Evolutionary conservation across 352 stramenopile genomes (phyloP), one percentile per base, ranked within the genome.

Genomic region (Phytophthora pseudosyringae): DNA sequence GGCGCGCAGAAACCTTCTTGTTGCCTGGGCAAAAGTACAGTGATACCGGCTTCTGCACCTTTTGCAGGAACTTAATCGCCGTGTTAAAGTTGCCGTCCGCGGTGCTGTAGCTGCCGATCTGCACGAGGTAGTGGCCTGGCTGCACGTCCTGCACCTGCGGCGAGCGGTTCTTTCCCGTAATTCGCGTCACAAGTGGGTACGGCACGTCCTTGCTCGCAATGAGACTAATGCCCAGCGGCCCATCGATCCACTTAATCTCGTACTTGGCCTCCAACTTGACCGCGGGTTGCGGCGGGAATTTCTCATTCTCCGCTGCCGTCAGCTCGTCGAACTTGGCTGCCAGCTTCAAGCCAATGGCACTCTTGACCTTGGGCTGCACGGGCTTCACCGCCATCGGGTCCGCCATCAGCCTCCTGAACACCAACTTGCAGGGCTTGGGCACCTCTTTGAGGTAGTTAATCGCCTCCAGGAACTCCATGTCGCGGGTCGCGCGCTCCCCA

Each of bases 1-100:
- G 88, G 3, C 86, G 88, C 16, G 77, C 72, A 15, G 86, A 94
- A 25, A 82, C 49, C 59, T 93, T 91, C 55, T 94, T 92, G 63
- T 89, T 90, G 46, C 87, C 82, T 1, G 88, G 88, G 25, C 84
- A 94, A 45, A 96, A 96, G 64, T 78, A 94, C 5, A 96, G 66
- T 21, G 84, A 91, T 26, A 94, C 88, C 0, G 88, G 88, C 55
- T 96, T 96, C 62, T 76, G 84, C 9, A 96, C 84, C 54, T 94
- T 93, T 63, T 96, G 88, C 51, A 96, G 58, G 29, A 93, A 94
- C 73, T 96, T 96, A 67, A 96, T 96, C 16, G 88, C 88, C 5
- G 86, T 90, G 65, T 96, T 96, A 59, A 96, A 96, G 44, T 94
- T 94, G 31, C 88, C 88, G 36, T 90, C 85, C 4, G 83, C 75